A percentile compares a stretch with the other conserved stretches of the same genome.
Conservation (phyloP, 2,329 filamentous ascomycete species). For the Diplodia mutila region DNA sequence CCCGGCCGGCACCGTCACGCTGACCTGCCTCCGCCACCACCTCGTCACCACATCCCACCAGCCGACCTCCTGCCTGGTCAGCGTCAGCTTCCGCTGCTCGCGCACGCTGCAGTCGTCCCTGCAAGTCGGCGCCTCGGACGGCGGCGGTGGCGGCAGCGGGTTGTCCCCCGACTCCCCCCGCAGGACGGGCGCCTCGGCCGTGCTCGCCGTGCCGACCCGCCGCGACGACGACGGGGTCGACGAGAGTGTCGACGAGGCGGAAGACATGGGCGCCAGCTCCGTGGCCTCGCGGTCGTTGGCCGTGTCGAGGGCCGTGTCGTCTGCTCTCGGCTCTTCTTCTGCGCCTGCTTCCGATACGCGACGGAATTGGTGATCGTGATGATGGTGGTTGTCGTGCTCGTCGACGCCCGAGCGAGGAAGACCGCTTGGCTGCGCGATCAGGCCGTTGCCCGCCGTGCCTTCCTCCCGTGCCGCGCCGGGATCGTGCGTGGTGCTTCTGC, state of each 20-base stretch:
- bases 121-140: constrained; percentile 24
- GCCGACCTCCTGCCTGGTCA: constrained; percentile 31
- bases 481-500: no score
- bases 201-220: not conserved
- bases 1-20: constrained; percentile 54
- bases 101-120: constrained; percentile 27
- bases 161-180: not conserved
- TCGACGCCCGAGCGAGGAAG: not conserved
- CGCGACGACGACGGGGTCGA: not conserved
- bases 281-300: constrained; percentile 24
- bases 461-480: not conserved
- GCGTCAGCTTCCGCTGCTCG: constrained; percentile 26
- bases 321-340: not conserved
- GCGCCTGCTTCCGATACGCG: not conserved
- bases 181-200: not conserved
- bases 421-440: not conserved
- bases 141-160: not conserved
- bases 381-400: no score
- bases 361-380: not conserved
- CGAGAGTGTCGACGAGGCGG: not conserved
- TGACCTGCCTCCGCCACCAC: constrained; percentile 57
- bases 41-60: constrained; percentile 45
- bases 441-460: not conserved
- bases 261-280: constrained; percentile 7
- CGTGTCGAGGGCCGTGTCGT: constrained; percentile 18